Conservation (phyloP, 257 asterid species). For the Coffea eugenioides region DNA sequence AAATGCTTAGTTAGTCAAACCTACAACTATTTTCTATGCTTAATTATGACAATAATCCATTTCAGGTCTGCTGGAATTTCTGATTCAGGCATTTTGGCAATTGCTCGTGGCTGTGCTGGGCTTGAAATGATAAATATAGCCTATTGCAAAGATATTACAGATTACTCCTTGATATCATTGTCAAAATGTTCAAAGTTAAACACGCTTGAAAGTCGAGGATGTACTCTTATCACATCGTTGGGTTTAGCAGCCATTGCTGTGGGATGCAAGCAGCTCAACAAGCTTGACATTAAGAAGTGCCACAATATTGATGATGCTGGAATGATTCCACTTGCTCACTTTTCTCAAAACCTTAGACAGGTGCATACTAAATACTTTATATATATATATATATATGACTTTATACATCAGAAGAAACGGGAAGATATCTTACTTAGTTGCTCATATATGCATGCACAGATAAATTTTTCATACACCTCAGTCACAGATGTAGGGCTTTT, state of each 20-base stretch:
- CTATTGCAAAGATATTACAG: slow-evolving; percentile 60
- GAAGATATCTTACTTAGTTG: neutral
- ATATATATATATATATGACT: too few relatives aligned
- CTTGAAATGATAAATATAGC: slow-evolving; percentile 75
- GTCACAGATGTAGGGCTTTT: slow-evolving; percentile 75
- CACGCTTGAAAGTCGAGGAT: slow-evolving; percentile 76
- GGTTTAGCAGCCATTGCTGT: slow-evolving; percentile 71
- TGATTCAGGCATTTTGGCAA: slow-evolving; percentile 57
- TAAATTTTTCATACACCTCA: slow-evolving; percentile 75
- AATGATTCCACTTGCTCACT: slow-evolving; percentile 72
- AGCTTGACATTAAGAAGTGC: slow-evolving; percentile 77
- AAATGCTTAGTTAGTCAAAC: neutral
- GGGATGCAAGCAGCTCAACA: slow-evolving; percentile 70
- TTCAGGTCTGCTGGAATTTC: slow-evolving; percentile 76
- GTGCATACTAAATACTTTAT: slow-evolving; percentile 25
- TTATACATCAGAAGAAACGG: neutral
- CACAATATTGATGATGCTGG: slow-evolving; percentile 65
- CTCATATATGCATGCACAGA: slow-evolving; percentile 37
- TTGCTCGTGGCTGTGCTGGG: slow-evolving; percentile 63
- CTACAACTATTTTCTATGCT: slow-evolving; percentile 7
- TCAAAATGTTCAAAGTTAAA: slow-evolving; percentile 68
- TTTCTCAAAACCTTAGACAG: slow-evolving; percentile 84
- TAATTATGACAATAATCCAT: slow-evolving; percentile 5
- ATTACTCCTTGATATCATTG: slow-evolving; percentile 55
- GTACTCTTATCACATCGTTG: slow-evolving; percentile 64